Evolutionary conservation across 345 rosid genomes (phyloP).

Genomic region (Brassica incana): DNA sequence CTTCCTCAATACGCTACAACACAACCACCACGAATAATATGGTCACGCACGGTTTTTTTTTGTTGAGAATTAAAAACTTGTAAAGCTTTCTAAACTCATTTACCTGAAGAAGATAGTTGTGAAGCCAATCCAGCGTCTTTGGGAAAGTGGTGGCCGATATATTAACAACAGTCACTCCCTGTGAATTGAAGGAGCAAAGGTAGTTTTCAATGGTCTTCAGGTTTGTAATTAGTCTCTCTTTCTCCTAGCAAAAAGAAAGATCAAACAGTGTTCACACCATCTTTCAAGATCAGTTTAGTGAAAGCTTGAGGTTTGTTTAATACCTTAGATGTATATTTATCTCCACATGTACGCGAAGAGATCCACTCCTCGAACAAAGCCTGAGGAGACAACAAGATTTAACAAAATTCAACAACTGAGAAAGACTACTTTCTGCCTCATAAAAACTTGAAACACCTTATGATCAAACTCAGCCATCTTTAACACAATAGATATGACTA

Average conservation of each 20-base stretch:
- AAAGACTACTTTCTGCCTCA: background rate
- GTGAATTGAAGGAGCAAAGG: constrained; percentile 80
- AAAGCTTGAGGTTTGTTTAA: constrained; percentile 2
- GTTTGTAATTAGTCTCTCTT: constrained; percentile 66
- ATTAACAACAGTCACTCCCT: constrained; percentile 75
- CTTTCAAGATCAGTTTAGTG: background rate
- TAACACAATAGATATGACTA: constrained; percentile 78
- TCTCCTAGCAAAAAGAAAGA: constrained; percentile 51
- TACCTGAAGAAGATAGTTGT: constrained; percentile 93
- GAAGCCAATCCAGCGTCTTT: constrained; percentile 80
- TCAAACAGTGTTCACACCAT: background rate
- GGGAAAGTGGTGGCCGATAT: constrained; percentile 91
- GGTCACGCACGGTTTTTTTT: background rate
- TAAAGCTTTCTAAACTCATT: background rate
- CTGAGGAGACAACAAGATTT: constrained; percentile 35
- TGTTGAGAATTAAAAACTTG: background rate
- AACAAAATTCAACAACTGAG: background rate
- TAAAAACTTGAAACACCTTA: constrained; percentile 50
- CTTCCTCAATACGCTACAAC: constrained; percentile 82
- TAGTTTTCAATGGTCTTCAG: constrained; percentile 84
- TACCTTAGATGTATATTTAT: constrained; percentile 69
- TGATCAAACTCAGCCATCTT: constrained; percentile 97
- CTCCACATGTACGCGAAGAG: constrained; percentile 58
- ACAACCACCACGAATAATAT: background rate
- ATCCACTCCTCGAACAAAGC: constrained; percentile 96